These are phyloP conservation scores for Myriosclerotinia curreyana DNA, from an alignment of 2,329 filamentous ascomycete genomes.

Conservation along the genomic window DNA sequence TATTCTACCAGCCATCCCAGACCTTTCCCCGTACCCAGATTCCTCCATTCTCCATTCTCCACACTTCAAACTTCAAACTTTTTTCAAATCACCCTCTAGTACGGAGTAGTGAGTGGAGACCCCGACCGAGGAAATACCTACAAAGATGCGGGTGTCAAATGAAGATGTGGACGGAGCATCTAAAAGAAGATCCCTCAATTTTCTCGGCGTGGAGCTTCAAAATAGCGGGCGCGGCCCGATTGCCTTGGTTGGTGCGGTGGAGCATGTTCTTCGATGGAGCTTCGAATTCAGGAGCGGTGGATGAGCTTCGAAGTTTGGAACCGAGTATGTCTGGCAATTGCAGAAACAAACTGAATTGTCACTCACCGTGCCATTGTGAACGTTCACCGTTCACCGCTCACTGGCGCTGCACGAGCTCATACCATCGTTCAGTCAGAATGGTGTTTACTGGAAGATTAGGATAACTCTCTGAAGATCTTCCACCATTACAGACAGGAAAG, in stretches of 20 bases:
- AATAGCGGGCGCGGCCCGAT: constrained; percentile 9
- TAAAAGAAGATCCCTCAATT: constrained; percentile 1
- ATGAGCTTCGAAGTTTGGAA: not conserved
- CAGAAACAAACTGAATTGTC: constrained; percentile 4
- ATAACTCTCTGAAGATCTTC: not conserved
- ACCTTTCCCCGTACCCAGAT: constrained; percentile 10
- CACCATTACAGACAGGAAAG: not conserved
- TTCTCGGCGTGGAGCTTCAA: constrained; percentile 9
- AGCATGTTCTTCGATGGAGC: constrained; percentile 12
- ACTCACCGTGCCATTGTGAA: not conserved
- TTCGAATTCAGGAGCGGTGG: constrained; percentile 7
- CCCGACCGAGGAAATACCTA: constrained; percentile 1
- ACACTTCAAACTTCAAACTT: constrained; percentile 2
- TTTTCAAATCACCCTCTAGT: not conserved
- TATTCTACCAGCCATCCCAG: not conserved
- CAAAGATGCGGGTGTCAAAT: constrained; percentile 14
- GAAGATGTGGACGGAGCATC: not conserved
- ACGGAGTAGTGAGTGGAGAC: constrained; percentile 5
- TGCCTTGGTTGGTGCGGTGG: constrained; percentile 3
- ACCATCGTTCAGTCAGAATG: not conserved
- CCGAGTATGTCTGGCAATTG: not conserved
- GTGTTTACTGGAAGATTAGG: not conserved
- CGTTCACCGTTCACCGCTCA: not conserved
- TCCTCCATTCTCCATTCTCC: constrained; percentile 17
- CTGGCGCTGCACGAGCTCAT: not conserved